Base-by-base conservation (phyloP, 148 eudicot genomes). In the Chenopodium formosanum region DNA sequence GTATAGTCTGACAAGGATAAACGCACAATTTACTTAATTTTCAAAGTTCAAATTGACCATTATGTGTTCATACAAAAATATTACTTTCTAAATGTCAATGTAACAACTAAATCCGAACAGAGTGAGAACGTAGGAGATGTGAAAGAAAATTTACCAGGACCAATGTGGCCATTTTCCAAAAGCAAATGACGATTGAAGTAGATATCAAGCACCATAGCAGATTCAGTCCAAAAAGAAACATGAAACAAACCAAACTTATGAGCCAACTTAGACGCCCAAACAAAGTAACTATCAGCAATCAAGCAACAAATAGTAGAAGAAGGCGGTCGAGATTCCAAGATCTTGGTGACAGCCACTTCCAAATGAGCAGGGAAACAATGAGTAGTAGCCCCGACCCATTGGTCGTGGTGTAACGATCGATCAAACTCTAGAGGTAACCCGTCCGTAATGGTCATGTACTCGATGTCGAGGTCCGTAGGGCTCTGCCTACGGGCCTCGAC, bases 171-270 rank as follows among this genome's bases (percentile, higher is more conserved):
- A 81, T 92, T 78, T 3, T 13, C 37, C 74, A 76, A 76, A 3
- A 92, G 81, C 23, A 93, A 87, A 32, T 91, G 88, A 53, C 86
- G 13, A 62, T 93, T 94, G 67, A 87, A 90, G 83, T 93, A 90
- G 22, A 90, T 84, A 4, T 86, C 73, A 17, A 92, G 84, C 20
- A 93, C 90, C 72, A 92, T 56, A 3, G 97, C 97, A 34, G 92
- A 80, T 62, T 89, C 95, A 5, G 97, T 91, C 95, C 95, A 93
- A 80, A 86, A 93, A 4, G 94, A 90, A 14, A 89, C 85, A 75
- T 89, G 84, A 3, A 89, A 44, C 32, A 93, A 78, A 53, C 86
- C 87, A 74, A 83, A 92, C 82, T 89, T 92, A 78, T 68, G 85
- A 0, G 94, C 92, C 23, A 89, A 2, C 69, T 71, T 81, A 0